Evolutionary conservation across 495 filamentous ascomycete species (phyloP).

Genomic region (Penicillium fimorum): DNA sequence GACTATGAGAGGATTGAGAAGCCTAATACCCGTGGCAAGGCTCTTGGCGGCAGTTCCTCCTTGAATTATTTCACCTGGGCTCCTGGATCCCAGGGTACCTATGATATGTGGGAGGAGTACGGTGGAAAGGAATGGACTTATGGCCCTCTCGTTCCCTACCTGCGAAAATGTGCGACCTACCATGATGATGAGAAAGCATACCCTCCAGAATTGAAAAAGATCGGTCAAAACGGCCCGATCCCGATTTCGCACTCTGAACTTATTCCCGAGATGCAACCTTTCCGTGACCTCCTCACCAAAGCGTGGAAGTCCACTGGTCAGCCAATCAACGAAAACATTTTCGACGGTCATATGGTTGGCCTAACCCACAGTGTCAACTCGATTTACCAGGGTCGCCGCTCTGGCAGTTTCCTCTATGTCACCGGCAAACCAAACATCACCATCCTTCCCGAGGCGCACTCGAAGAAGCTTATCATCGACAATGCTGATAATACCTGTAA

Average conservation of each 20-base stretch:
- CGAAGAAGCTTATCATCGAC: conserved; percentile 56
- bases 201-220: conserved; percentile 40
- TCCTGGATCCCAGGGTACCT: conserved; percentile 51
- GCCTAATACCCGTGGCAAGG: conserved; percentile 56
- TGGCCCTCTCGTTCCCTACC: conserved; percentile 48
- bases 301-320: conserved; percentile 57
- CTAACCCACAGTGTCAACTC: conserved; percentile 54
- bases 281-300: conserved; percentile 53
- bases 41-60: conserved; percentile 51
- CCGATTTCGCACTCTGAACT: conserved; percentile 57
- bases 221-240: conserved; percentile 49
- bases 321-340: conserved; percentile 52
- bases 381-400: conserved; percentile 58
- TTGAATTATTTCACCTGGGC: conserved; percentile 59
- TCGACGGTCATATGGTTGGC: conserved; percentile 53
- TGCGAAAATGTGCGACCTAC: conserved; percentile 56
- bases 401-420: conserved; percentile 51
- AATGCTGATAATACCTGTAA: conserved; percentile 28
- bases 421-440: conserved; percentile 55
- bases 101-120: conserved; percentile 58
- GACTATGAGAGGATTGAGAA: conserved; percentile 63
- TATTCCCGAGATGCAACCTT: conserved; percentile 50
- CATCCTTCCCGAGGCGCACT: conserved; percentile 45
- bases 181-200: conserved; percentile 48
- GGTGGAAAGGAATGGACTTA: conserved; percentile 58